Evolutionary conservation across 768 basidiomycete species (phyloP).

Genomic region (Boletus bicolor): DNA sequence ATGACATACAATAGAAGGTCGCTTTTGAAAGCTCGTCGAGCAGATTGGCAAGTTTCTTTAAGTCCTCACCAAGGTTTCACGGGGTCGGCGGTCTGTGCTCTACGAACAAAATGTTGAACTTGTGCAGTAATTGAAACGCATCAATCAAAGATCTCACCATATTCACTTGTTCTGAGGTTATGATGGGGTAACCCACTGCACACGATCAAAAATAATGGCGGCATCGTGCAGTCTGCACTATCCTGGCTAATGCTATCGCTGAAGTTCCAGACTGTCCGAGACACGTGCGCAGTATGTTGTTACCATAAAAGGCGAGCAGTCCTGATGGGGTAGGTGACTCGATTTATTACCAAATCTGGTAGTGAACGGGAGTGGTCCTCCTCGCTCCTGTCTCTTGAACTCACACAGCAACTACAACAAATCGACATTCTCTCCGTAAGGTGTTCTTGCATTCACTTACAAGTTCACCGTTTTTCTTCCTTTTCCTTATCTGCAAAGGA

Average conservation of each 20-base stretch:
- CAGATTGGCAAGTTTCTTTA: too few species aligned
- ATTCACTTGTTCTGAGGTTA: background rate
- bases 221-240: constrained; percentile 20
- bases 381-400: constrained; percentile 25
- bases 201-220: constrained; percentile 7
- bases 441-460: constrained; percentile 35
- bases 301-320: constrained; percentile 18
- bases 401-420: constrained; percentile 21
- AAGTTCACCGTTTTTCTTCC: constrained; percentile 18
- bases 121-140: too few species aligned
- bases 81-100: too few species aligned
- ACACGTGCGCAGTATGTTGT: background rate
- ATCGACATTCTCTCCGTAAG: background rate
- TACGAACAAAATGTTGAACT: too few species aligned
- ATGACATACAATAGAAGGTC: too few species aligned
- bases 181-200: constrained; percentile 21
- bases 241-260: background rate
- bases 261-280: background rate
- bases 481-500: constrained; percentile 22
- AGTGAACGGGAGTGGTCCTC: background rate
- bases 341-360: constrained; percentile 12
- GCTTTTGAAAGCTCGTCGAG: too few species aligned
- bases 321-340: constrained; percentile 18
- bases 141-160: too few species aligned
- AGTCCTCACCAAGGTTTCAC: too few species aligned